A percentile compares a stretch with the other conserved stretches of the same genome.
These are phyloP conservation scores for Pyricularia sp. DNA, from an alignment of 2,329 filamentous ascomycete species.

Conservation along the genomic window DNA sequence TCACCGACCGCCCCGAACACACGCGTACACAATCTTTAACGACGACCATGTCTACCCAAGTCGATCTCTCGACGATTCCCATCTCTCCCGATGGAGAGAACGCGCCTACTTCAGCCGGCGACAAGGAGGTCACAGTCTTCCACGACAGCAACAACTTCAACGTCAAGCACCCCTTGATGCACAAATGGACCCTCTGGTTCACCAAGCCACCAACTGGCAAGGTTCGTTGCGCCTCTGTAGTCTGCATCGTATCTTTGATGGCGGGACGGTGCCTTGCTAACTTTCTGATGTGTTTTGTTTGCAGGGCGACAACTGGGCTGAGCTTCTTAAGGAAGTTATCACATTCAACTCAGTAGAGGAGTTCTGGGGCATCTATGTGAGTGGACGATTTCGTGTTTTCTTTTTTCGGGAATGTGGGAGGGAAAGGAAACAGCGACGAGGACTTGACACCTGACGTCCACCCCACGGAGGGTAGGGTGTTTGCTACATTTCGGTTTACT, in stretches of 20 bases:
- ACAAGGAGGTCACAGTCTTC: slow-evolving; percentile 83
- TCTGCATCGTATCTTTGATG: neutral
- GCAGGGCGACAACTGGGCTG: slow-evolving; percentile 96
- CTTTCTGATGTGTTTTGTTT: slow-evolving; percentile 7
- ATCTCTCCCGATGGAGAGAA: slow-evolving; percentile 56
- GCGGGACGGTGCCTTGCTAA: slow-evolving; percentile 6
- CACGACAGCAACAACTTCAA: slow-evolving; percentile 99
- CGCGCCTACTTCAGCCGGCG: slow-evolving; percentile 29
- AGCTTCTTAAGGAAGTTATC: slow-evolving; percentile 95
- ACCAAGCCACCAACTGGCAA: slow-evolving; percentile 96
- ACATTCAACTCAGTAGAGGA: slow-evolving; percentile 98
- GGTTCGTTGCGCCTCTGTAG: slow-evolving; percentile 36
- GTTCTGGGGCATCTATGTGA: slow-evolving; percentile 98
- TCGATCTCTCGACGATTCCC: slow-evolving; percentile 60
- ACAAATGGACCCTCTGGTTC: slow-evolving; percentile 99
- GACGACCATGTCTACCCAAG: slow-evolving; percentile 39
- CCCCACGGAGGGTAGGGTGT: slow-evolving; percentile 2
- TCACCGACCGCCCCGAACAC: neutral
- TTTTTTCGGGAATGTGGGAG: neutral
- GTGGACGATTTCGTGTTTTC: slow-evolving; percentile 25
- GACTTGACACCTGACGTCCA: neutral
- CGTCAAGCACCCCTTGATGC: slow-evolving; percentile 95
- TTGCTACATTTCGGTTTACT: neutral
- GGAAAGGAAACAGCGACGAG: neutral
- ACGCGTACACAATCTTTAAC: neutral